Evolutionary conservation across 2,329 filamentous ascomycete species (phyloP), one percentile per base, ranked within the genome.

Genomic region (Epichloe gansuensis): DNA sequence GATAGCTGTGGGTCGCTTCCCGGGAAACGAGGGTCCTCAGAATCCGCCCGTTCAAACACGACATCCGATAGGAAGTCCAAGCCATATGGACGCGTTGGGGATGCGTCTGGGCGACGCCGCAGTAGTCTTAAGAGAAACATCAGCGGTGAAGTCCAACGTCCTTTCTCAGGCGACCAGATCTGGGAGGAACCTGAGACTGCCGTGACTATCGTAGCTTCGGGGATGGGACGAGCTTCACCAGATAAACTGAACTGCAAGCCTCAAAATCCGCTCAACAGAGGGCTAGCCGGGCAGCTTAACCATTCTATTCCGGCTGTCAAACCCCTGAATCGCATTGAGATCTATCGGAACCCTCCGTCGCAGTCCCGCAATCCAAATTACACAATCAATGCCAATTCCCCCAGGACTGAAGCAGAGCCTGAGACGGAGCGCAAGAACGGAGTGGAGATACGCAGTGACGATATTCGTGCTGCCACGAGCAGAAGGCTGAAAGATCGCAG

Each of bases 401-500:
- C 65, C 9, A 51, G 61, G 54, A 57, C 66, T 47, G 71, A 74
- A 5, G 27, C 45, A 27, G 69, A 73, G 4, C 36, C 44, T 21
- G 68, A 73, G 6, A 70, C 75, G 40, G 78, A 77, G 44, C 84
- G 74, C 57, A 89, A 86, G 68, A 82, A 93, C 61, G 89, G 86
- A 21, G 76, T 88, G 57, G 90, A 96, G 67, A 81, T 95, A 56
- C 81, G 90, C 59, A 74, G 86, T 61, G 85, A 95, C 49, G 91
- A 97, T 54, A 93, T 97, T 58, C 82, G 88, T 54, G 81, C 87
- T 58, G 91, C 91, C 51, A 97, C 91, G 7, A 93, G 87, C 69
- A 94, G 94, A 80, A 85, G 76, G 65, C 74, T 93, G 57, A 89
- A 82, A 66, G 89, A 95, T 68, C 84, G 90, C 63, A 96, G 89